Evolutionary conservation across 2,329 filamentous ascomycete genomes (phyloP), one percentile per base, ranked within the genome.

Genomic region (Lachnellula subtilissima): DNA sequence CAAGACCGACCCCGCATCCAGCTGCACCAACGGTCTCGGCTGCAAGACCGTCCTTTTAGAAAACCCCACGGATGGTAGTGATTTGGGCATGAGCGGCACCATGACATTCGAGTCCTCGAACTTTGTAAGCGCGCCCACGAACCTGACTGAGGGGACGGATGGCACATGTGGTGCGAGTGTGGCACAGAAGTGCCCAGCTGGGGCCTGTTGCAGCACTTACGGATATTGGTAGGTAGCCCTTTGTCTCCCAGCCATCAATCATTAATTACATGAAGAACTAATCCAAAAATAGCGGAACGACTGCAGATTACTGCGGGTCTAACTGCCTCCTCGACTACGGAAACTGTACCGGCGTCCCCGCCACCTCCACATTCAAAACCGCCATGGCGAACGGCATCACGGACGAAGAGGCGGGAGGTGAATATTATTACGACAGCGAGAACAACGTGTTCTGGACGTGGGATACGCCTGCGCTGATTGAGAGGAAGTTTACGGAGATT

Each of bases 391-490:
- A 50, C n/a, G 53, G 53, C 14, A 40, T 22, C 11, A 39, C 53
- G 6, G 53, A 55, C 15, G 19, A 36, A 15, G 53, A 45, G 12
- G 23, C 15, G 37, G 87, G 86, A 19, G 87, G 85, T 0, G 79
- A 84, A 66, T 89, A 85, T 67, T 89, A 82, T 71, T 87, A 80
- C 75, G 87, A 91, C 64, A 55, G 67, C 0, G 58, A 71, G 3
- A 74, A 80, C 60, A 72, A 78, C 50, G 66, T 85, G 25, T 90
- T 87, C 79, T 91, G 87, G 87, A 85, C 86, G 0, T 90, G 84
- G 74, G 87, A 91, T 54, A 87, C 84, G 0, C 75, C 78, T 0
- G 75, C 75, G 5, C 74, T 84, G 15, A 83, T 90, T 51, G 65
- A 69, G 5, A 71, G 74, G 54, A 91, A 90, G 73, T 82, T 89